Conservation (phyloP, 129 eudicot genomes). For the Logfia minima region DNA sequence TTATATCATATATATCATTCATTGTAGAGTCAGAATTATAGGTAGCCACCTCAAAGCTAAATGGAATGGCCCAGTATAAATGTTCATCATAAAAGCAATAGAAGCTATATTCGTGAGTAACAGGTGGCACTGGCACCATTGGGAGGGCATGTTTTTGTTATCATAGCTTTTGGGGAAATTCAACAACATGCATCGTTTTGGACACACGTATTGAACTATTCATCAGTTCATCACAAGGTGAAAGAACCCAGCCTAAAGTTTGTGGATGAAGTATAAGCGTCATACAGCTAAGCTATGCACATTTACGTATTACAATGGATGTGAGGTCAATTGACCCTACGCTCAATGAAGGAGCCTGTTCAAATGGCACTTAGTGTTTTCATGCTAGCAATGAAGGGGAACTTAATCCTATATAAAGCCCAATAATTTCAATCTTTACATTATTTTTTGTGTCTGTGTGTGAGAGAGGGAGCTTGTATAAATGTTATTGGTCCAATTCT, state of each 20-base stretch:
- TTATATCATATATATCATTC: neutral
- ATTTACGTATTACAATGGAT: neutral
- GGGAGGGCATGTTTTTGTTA: neutral
- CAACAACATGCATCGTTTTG: neutral
- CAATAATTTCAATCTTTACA: neutral
- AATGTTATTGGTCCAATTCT: constrained; percentile 16
- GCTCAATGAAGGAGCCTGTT: neutral
- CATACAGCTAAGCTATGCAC: neutral
- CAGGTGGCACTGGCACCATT: too few relatives aligned
- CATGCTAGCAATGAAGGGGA: constrained; percentile 17
- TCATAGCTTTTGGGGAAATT: neutral
- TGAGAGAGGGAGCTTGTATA: constrained; percentile 13
- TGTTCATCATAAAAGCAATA: too few relatives aligned
- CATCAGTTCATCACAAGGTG: neutral
- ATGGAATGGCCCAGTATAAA: too few relatives aligned
- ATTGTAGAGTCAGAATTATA: neutral
- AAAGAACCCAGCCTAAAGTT: neutral
- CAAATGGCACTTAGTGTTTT: neutral
- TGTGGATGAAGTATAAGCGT: neutral
- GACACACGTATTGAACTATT: neutral
- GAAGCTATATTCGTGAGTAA: too few relatives aligned
- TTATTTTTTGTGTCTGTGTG: neutral
- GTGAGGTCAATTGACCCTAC: neutral
- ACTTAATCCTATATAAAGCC: neutral
- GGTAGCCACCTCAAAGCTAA: neutral